Percentiles rank a stretch among this genome's conserved stretches.
These are phyloP conservation scores for Boletus reticuloceps DNA, from an alignment of 768 basidiomycete genomes.

Conservation along the genomic window DNA sequence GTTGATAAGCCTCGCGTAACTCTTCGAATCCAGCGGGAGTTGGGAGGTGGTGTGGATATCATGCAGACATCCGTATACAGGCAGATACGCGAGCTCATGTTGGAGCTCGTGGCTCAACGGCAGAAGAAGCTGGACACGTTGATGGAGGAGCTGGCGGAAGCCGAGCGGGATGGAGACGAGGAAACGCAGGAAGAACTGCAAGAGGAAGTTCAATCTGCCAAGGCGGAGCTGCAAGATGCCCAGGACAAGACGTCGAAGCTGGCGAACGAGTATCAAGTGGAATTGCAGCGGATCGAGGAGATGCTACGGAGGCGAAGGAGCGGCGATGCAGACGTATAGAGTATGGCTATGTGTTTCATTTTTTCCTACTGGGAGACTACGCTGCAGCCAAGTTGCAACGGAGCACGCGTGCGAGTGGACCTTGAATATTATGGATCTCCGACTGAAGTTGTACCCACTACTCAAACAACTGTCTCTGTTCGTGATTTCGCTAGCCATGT, in stretches of 20 bases:
- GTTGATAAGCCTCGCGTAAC: constrained; percentile 36
- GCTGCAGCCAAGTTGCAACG: too few species aligned
- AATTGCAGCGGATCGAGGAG: constrained; percentile 26
- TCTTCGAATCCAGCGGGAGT: constrained; percentile 54
- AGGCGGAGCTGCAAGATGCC: constrained; percentile 19
- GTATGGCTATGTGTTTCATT: too few species aligned
- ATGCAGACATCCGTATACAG: constrained; percentile 51
- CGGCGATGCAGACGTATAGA: too few species aligned
- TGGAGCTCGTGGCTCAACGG: constrained; percentile 42
- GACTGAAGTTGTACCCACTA: background rate
- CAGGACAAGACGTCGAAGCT: constrained; percentile 23
- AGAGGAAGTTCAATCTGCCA: constrained; percentile 31
- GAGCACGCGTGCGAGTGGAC: too few species aligned
- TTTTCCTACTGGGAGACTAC: too few species aligned
- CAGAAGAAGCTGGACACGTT: constrained; percentile 44
- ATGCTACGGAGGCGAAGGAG: constrained; percentile 16
- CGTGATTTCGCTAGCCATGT: too few species aligned
- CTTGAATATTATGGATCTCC: background rate
- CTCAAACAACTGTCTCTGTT: too few species aligned
- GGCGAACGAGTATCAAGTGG: constrained; percentile 25
- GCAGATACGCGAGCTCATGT: constrained; percentile 49
- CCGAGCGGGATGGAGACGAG: constrained; percentile 41
- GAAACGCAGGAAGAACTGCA: constrained; percentile 44
- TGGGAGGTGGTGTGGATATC: constrained; percentile 44
- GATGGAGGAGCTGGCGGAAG: constrained; percentile 44